A percentile compares a stretch with the other conserved stretches of the same genome.
These are phyloP conservation scores for Inga laurina DNA, from an alignment of 306 rosid genomes.

Conservation along the genomic window DNA sequence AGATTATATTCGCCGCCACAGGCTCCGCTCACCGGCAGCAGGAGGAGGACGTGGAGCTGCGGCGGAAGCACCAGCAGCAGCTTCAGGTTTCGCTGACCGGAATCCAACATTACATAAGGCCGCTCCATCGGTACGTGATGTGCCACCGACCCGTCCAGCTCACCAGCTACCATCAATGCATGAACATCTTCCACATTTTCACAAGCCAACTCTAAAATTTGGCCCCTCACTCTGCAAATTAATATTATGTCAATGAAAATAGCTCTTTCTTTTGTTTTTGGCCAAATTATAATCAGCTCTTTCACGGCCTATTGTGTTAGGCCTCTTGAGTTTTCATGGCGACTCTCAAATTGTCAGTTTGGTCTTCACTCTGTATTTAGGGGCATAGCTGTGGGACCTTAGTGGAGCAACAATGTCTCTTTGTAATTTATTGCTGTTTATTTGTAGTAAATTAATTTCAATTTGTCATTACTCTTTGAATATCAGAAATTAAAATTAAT, in stretches of 20 bases:
- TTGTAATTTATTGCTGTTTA: too few species aligned
- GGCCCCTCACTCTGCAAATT: too few species aligned
- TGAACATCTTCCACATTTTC: slow-evolving; percentile 31
- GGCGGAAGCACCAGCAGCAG: slow-evolving; percentile 36
- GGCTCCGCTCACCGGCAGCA: background rate
- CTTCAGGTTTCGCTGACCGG: slow-evolving; percentile 22
- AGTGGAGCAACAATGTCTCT: background rate
- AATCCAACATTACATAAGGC: slow-evolving; percentile 27
- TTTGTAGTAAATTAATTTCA: too few species aligned
- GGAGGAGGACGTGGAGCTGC: slow-evolving; percentile 7
- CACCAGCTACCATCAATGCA: slow-evolving; percentile 25
- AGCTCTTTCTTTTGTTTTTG: background rate
- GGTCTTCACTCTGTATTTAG: too few species aligned
- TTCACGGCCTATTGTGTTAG: background rate
- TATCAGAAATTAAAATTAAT: too few species aligned
- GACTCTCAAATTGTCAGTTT: background rate
- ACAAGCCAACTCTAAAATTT: slow-evolving; percentile 25
- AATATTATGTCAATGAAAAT: background rate
- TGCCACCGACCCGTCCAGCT: slow-evolving; percentile 28
- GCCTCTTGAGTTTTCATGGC: background rate
- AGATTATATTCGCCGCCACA: slow-evolving; percentile 30
- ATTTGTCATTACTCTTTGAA: too few species aligned
- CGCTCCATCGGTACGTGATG: slow-evolving; percentile 30
- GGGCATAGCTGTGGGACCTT: background rate
- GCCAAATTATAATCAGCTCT: background rate